Evolutionary conservation across 371 early-diverging fungal genomes (phyloP).

Genomic region (Parasitella parasitica): DNA sequence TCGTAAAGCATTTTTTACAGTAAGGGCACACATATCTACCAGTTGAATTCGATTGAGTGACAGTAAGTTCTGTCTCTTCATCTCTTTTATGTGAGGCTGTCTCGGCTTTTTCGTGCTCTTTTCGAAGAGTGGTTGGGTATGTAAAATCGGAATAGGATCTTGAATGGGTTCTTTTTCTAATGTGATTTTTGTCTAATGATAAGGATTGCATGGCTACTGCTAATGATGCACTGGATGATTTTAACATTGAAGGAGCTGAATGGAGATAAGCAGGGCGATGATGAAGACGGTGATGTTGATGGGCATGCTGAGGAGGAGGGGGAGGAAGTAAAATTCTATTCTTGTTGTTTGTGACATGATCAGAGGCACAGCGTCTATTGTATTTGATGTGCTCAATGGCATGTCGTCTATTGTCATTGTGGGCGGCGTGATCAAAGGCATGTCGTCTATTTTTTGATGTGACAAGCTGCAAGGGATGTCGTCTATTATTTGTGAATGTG

Average conservation of each 20-base stretch:
- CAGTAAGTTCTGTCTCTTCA: neutral
- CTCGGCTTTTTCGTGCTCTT: neutral
- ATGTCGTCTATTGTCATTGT: constrained; percentile 9
- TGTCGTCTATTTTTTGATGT: constrained; percentile 18
- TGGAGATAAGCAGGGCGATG: neutral
- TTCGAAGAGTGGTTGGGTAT: constrained; percentile 24
- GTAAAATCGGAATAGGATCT: constrained; percentile 47
- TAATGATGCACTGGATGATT: neutral
- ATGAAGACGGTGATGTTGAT: neutral
- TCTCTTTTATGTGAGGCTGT: neutral
- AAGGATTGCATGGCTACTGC: constrained; percentile 13
- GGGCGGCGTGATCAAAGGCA: constrained; percentile 13
- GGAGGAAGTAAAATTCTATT: neutral
- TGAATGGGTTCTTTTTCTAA: constrained; percentile 32
- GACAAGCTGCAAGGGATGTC: constrained; percentile 18
- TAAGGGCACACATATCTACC: constrained; percentile 57
- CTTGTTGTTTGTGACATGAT: constrained; percentile 5
- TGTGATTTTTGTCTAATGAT: constrained; percentile 1
- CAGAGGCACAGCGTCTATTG: constrained; percentile 17
- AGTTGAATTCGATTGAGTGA: neutral
- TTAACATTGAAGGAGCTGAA: neutral
- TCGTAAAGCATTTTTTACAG: constrained; percentile 68
- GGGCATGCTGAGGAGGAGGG: neutral
- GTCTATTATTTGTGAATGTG: neutral
- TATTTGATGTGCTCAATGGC: constrained; percentile 16